Evolutionary conservation across 2,329 filamentous ascomycete genomes (phyloP), one percentile per base, ranked within the genome.

Genomic region (Delphinella strobiligena): DNA sequence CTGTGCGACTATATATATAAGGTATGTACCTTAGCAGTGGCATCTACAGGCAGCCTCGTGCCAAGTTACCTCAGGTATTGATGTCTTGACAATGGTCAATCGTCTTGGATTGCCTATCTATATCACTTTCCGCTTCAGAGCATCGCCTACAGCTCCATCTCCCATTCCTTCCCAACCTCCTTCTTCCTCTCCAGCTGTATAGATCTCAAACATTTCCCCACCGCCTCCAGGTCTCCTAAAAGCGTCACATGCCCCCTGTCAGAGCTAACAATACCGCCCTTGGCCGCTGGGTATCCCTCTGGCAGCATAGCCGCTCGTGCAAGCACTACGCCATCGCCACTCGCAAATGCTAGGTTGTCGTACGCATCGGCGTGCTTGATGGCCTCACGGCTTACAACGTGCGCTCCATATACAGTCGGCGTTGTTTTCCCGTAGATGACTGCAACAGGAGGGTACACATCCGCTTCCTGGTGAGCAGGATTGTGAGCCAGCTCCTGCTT

Each of bases 171-270:
- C 2, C 87, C 86, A 49, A 93, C 82, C 0, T 86, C 81, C 56
- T 78, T 82, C 44, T 62, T 66, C 39, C 83, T 68, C 1, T 79
- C 87, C 40, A 71, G 68, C 0, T 78, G 54, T 11, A 94, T 59
- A 9, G 82, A 83, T 49, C 69, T 66, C 24, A 95, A 58, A 46
- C 82, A 87, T 51, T 68, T 72, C 0, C 86, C 87, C 1, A 94
- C 79, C 0, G 80, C 85, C 46, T 83, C 78, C 46, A 94, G 56
- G 63, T 95, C 88, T 1, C 88, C 88, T 22, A 95, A 60, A 53
- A 96, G 68, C 1, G 83, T 87, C 27, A 95, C 80, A 62, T 96
- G 89, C 0, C 89, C 88, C 3, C 86, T 69, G 48, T 93, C 85
- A 39, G 80, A 87, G 49, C 76, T 80, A 10, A 94, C 75, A 14